phyloP scores from a whole-genome alignment of 345 rosid species.

The Salix brachista region DNA sequence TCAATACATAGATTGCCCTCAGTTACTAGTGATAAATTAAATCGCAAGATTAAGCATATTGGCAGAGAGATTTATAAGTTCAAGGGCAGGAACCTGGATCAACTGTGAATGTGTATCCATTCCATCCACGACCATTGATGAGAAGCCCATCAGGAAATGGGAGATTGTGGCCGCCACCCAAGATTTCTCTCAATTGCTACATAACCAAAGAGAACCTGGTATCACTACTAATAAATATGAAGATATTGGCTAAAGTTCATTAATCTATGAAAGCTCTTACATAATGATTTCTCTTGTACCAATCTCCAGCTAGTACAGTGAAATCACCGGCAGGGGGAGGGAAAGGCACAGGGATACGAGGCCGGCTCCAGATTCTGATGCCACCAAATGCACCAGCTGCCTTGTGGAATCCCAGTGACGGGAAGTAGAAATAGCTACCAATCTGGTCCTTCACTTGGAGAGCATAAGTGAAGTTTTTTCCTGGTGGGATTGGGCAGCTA shows the following conservation, averaged over 20 bases:
- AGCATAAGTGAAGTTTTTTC: constrained; percentile 63
- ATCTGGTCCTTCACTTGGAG: constrained; percentile 83
- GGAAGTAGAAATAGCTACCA: constrained; percentile 77
- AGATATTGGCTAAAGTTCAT: not conserved
- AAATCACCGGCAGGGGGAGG: constrained; percentile 65
- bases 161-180: constrained; percentile 26
- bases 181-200: constrained; percentile 21
- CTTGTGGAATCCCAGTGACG: constrained; percentile 73
- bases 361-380: constrained; percentile 54
- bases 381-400: constrained; percentile 84
- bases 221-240: too few species aligned
- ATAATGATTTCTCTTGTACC: constrained; percentile 64
- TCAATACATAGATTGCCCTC: not conserved
- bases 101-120: constrained; percentile 33
- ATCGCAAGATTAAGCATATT: not conserved
- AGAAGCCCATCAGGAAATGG: constrained; percentile 33
- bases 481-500: constrained; percentile 72
- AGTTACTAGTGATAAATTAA: not conserved
- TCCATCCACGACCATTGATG: constrained; percentile 36
- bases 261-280: constrained; percentile 28
- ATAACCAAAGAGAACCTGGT: not conserved
- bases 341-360: constrained; percentile 75
- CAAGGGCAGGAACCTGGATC: constrained; percentile 17
- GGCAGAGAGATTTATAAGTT: not conserved
- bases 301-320: constrained; percentile 67